A percentile compares a stretch with the other conserved stretches of the same genome.
These are phyloP conservation scores for Nicotiana undulata DNA, from an alignment of 257 asterid genomes.

Conservation along the genomic window DNA sequence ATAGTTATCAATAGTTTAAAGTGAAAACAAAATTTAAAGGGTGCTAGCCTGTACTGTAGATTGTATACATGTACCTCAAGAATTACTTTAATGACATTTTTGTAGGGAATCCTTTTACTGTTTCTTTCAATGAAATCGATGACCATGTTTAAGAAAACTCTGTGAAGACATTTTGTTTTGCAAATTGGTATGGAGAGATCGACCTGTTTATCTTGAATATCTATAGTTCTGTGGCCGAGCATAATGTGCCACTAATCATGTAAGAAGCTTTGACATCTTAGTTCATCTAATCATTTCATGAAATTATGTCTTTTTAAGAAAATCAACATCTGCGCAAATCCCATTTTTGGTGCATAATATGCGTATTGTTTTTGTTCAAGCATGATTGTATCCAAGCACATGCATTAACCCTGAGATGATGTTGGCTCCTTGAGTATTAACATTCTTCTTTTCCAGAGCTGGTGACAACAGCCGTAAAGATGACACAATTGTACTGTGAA, in stretches of 20 bases:
- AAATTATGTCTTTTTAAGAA: background rate
- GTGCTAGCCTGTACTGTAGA: background rate
- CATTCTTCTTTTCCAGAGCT: conserved; percentile 43
- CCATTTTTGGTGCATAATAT: background rate
- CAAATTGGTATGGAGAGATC: background rate
- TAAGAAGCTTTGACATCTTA: conserved; percentile 1
- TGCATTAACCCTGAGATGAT: background rate
- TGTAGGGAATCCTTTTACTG: background rate
- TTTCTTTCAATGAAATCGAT: background rate
- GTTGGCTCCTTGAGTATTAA: conserved; percentile 3
- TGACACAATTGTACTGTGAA: conserved; percentile 62
- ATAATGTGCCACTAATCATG: background rate
- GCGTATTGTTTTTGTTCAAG: background rate
- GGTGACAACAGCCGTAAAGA: conserved; percentile 55
- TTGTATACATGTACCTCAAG: background rate
- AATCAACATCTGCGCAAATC: background rate
- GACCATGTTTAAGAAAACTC: background rate
- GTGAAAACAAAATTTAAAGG: too few species aligned
- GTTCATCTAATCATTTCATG: background rate
- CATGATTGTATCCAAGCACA: background rate
- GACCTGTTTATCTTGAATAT: background rate
- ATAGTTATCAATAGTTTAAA: background rate
- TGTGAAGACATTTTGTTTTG: background rate
- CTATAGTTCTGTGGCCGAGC: background rate
- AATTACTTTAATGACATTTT: background rate